Evolutionary conservation across 495 filamentous ascomycete genomes (phyloP).

Genomic region (Tuber melanosporum): DNA sequence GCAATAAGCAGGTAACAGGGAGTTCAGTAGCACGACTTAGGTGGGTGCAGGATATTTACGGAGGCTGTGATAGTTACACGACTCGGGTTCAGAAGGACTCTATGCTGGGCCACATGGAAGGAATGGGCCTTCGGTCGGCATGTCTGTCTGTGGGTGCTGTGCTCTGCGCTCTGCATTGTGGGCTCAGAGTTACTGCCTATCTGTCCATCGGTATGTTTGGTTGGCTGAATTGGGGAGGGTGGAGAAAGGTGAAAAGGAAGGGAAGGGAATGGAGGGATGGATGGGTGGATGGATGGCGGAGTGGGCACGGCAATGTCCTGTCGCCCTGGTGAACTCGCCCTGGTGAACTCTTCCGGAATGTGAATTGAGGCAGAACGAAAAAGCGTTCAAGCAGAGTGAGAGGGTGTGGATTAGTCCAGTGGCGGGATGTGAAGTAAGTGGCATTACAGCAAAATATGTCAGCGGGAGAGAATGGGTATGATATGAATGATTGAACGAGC

Average conservation of each 20-base stretch:
- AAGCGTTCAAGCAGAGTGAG: not conserved
- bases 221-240: not conserved
- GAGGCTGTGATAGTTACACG: not conserved
- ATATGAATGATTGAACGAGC: not conserved
- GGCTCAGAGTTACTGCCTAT: not conserved
- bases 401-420: not conserved
- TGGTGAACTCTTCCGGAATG: constrained; percentile 1
- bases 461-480: not conserved
- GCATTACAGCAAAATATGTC: not conserved
- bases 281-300: not conserved
- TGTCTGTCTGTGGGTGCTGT: not conserved
- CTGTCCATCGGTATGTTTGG: constrained; percentile 2
- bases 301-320: not conserved
- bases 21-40: not conserved
- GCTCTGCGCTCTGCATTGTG: not conserved
- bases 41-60: constrained; percentile 1
- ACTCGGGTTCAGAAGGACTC: not conserved
- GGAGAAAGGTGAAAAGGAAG: not conserved
- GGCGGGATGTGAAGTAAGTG: not conserved
- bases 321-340: not conserved
- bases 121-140: not conserved
- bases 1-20: not conserved
- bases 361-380: not conserved
- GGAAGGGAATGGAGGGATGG: not conserved
- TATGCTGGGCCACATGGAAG: not conserved